These are phyloP conservation scores for Kazachstania psychrophila DNA, from an alignment of 805 yeast species.

Conservation along the genomic window DNA sequence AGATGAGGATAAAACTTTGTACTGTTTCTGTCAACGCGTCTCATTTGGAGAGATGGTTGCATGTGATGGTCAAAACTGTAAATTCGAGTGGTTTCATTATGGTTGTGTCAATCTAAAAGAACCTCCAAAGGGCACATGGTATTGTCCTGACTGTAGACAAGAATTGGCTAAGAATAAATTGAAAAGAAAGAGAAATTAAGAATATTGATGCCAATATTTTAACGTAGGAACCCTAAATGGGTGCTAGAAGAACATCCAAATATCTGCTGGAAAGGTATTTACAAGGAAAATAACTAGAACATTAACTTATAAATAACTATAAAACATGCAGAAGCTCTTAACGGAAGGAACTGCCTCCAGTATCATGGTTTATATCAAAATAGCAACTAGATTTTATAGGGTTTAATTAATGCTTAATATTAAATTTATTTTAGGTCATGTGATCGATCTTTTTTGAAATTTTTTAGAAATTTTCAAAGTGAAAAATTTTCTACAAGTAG, in stretches of 20 bases:
- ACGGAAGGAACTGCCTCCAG: no score
- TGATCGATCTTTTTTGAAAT: background rate
- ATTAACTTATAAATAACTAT: no score
- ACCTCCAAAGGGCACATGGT: constrained; percentile 93
- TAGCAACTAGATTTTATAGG: no score
- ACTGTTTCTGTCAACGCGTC: constrained; percentile 89
- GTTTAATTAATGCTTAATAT: no score
- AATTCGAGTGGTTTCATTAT: constrained; percentile 93
- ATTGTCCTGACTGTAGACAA: constrained; percentile 71
- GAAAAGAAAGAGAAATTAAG: constrained; percentile 16
- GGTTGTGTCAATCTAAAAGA: constrained; percentile 82
- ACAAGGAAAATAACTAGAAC: no score
- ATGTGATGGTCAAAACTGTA: constrained; percentile 85
- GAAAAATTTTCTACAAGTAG: constrained; percentile 5
- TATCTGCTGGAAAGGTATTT: no score
- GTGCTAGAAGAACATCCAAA: no score
- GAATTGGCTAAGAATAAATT: constrained; percentile 27
- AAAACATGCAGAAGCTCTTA: no score
- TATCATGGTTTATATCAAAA: no score
- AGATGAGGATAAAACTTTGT: constrained; percentile 58
- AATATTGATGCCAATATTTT: no score
- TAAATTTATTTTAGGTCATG: constrained; percentile 1
- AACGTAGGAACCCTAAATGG: no score
- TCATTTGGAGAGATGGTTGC: constrained; percentile 96
- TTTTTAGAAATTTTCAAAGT: constrained; percentile 1